Conservation (phyloP, 495 filamentous ascomycete species). For the Lasiosphaeria miniovina region DNA sequence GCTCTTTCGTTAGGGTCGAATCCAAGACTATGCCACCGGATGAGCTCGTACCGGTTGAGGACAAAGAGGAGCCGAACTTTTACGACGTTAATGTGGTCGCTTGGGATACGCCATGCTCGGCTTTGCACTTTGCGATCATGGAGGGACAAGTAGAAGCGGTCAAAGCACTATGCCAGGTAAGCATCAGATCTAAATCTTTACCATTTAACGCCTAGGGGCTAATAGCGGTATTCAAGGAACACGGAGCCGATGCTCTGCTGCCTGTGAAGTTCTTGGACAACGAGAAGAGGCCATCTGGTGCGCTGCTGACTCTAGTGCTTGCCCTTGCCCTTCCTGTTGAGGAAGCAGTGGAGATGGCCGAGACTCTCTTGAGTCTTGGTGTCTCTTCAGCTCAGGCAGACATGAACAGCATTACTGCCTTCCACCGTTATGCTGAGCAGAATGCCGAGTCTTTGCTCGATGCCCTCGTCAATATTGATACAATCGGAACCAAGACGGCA, state of each 20-base stretch:
- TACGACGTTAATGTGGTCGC: slow-evolving; percentile 71
- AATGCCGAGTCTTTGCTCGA: slow-evolving; percentile 53
- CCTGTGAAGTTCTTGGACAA: slow-evolving; percentile 60
- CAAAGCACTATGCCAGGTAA: slow-evolving; percentile 59
- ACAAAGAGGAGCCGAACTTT: slow-evolving; percentile 67
- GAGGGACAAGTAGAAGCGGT: slow-evolving; percentile 65
- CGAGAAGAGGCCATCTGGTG: slow-evolving; percentile 45
- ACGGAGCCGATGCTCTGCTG: slow-evolving; percentile 68
- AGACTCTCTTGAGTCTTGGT: slow-evolving; percentile 63
- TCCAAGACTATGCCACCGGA: slow-evolving; percentile 31
- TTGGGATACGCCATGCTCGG: slow-evolving; percentile 70
- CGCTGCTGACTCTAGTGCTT: slow-evolving; percentile 64
- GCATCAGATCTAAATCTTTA: neutral
- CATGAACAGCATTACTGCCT: slow-evolving; percentile 51
- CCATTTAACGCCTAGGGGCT: neutral
- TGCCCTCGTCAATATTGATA: slow-evolving; percentile 57
- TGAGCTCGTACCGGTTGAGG: slow-evolving; percentile 44
- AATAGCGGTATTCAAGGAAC: slow-evolving; percentile 37
- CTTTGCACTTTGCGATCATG: slow-evolving; percentile 74
- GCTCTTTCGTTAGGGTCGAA: slow-evolving; percentile 66
- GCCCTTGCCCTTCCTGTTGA: slow-evolving; percentile 55
- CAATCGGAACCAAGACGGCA: slow-evolving; percentile 55
- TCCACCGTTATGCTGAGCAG: slow-evolving; percentile 54
- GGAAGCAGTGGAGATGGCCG: slow-evolving; percentile 57
- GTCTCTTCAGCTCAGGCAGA: slow-evolving; percentile 74